Evolutionary conservation across 345 rosid species (phyloP).

Genomic region (Brassica napus): Da-Ae NC_063446.1:31913501-31914000

Average conservation of each 20-base stretch:
- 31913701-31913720: background rate
- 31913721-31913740: background rate
- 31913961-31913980: conserved; percentile 22
- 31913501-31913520: background rate
- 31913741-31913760: background rate
- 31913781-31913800: conserved; percentile 47
- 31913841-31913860: conserved; percentile 41
- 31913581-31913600: no score
- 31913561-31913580: no score
- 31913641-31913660: background rate
- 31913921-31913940: conserved; percentile 39
- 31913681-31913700: background rate
- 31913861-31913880: conserved; percentile 42
- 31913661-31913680: background rate
- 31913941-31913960: conserved; percentile 59
- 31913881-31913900: conserved; percentile 54
- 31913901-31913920: conserved; percentile 26
- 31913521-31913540: background rate
- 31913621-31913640: background rate
- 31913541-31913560: background rate
- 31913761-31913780: conserved; percentile 78
- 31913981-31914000: conserved; percentile 21
- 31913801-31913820: conserved; percentile 32
- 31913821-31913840: conserved; percentile 37
- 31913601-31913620: background rate